Percentiles rank a stretch among this genome's conserved stretches.
Conservation (phyloP, 352 stramenopile species). For the Pythium myriotylum region DNA sequence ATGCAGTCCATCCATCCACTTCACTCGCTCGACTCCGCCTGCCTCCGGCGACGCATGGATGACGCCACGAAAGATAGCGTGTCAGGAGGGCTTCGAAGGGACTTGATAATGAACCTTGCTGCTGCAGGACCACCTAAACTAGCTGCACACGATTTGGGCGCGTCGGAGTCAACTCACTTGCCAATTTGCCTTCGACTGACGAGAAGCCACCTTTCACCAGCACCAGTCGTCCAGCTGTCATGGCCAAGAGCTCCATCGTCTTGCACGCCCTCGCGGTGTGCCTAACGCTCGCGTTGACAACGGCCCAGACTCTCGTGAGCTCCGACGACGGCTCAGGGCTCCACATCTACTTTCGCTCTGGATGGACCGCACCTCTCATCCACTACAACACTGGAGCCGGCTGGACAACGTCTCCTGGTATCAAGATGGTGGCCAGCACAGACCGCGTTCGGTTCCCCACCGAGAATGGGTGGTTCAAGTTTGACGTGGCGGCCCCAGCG, state of each 20-base stretch:
- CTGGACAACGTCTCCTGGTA: constrained; percentile 38
- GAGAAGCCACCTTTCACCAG: too few species aligned
- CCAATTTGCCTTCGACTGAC: too few species aligned
- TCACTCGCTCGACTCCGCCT: too few species aligned
- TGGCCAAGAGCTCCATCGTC: constrained; percentile 2
- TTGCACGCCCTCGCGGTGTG: constrained; percentile 7
- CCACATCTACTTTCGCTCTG: constrained; percentile 52
- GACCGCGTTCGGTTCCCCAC: constrained; percentile 39
- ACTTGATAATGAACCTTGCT: too few species aligned
- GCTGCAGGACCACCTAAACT: too few species aligned
- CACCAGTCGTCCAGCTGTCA: too few species aligned
- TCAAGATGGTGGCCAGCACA: constrained; percentile 34
- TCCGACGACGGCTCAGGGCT: constrained; percentile 38
- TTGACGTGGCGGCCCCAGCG: constrained; percentile 27
- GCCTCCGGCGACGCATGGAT: too few species aligned
- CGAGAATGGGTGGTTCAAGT: constrained; percentile 45
- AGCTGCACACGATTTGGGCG: too few species aligned
- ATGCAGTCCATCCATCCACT: not conserved
- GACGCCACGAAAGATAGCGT: too few species aligned
- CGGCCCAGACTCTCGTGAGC: constrained; percentile 43
- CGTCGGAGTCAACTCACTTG: too few species aligned
- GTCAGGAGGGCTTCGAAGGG: too few species aligned
- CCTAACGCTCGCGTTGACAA: constrained; percentile 4
- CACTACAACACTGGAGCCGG: constrained; percentile 48
- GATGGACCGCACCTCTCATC: constrained; percentile 48